Percentiles rank a stretch among this genome's conserved stretches.
phyloP scores from a whole-genome alignment of 73 alveolate genomes.

The Tetrahymena thermophila region DNA sequence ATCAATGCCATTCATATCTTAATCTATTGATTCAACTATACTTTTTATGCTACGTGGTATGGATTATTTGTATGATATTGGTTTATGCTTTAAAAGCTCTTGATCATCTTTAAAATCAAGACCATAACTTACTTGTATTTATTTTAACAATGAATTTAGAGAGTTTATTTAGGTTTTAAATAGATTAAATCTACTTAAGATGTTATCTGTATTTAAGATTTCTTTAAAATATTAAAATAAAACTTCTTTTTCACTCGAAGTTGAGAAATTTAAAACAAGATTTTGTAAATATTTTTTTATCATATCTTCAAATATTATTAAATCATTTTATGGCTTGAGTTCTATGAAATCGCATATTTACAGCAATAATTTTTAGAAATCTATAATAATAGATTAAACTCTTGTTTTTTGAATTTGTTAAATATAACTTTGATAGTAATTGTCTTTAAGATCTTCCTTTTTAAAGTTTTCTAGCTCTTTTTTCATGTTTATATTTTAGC shows the following conservation, averaged over 20 bases:
- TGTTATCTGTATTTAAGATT: neutral
- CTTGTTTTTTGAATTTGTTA: neutral
- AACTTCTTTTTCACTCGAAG: neutral
- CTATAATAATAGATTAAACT: neutral
- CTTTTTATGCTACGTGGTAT: neutral
- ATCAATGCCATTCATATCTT: neutral
- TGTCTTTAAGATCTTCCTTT: neutral
- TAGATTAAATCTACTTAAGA: neutral
- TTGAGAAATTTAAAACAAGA: neutral
- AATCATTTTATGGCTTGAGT: neutral
- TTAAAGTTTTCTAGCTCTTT: too few species aligned
- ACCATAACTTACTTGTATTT: neutral
- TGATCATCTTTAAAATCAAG: neutral
- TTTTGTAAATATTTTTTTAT: neutral
- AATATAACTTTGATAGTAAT: too few species aligned
- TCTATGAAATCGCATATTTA: neutral
- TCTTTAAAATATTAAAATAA: neutral
- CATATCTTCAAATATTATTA: neutral
- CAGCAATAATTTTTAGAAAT: neutral
- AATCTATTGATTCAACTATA: neutral
- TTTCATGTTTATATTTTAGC: too few species aligned
- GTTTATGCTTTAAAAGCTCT: neutral
- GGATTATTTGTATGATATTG: neutral
- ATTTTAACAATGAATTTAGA: neutral
- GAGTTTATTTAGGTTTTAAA: neutral